These are phyloP conservation scores for Hypoxylon sp. DNA, from an alignment of 2,329 filamentous ascomycete species.

Conservation along the genomic window DNA sequence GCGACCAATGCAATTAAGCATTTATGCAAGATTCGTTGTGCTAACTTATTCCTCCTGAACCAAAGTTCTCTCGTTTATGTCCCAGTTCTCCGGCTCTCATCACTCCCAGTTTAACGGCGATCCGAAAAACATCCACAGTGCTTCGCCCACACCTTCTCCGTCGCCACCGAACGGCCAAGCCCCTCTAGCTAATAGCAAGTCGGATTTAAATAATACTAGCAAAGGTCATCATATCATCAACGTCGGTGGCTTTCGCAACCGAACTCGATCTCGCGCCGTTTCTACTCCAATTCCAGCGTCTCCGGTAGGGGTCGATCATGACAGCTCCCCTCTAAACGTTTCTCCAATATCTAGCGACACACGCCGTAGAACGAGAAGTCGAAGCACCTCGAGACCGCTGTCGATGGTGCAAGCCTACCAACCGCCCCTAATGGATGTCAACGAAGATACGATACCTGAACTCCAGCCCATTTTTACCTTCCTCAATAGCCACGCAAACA, in stretches of 20 bases:
- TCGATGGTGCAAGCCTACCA: conserved; percentile 91
- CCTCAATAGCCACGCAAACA: conserved; percentile 95
- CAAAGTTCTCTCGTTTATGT: conserved; percentile 90
- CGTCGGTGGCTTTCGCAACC: conserved; percentile 41
- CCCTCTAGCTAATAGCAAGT: conserved; percentile 36
- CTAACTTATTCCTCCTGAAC: conserved; percentile 53
- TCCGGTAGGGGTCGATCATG: conserved; percentile 51
- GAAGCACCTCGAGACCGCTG: conserved; percentile 76
- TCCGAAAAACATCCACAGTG: conserved; percentile 53
- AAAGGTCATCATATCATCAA: conserved; percentile 47
- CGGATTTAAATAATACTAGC: conserved; percentile 32
- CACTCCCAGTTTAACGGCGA: conserved; percentile 57
- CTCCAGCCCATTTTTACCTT: conserved; percentile 94
- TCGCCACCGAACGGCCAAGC: conserved; percentile 43
- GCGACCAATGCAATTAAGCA: conserved; percentile 27
- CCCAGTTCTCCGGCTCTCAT: conserved; percentile 74
- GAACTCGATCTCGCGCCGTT: conserved; percentile 46
- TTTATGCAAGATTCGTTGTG: conserved; percentile 47
- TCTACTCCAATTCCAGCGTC: conserved; percentile 48
- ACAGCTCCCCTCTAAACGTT: conserved; percentile 61
- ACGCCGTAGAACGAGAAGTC: conserved; percentile 56
- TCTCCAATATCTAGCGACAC: conserved; percentile 55
- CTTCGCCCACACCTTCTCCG: conserved; percentile 45
- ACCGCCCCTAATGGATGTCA: conserved; percentile 87
- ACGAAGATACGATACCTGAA: conserved; percentile 89